A percentile compares a stretch with the other conserved stretches of the same genome.
These are phyloP conservation scores for Lithohypha guttulata DNA, from an alignment of 2,329 filamentous ascomycete genomes.

Conservation along the genomic window DNA sequence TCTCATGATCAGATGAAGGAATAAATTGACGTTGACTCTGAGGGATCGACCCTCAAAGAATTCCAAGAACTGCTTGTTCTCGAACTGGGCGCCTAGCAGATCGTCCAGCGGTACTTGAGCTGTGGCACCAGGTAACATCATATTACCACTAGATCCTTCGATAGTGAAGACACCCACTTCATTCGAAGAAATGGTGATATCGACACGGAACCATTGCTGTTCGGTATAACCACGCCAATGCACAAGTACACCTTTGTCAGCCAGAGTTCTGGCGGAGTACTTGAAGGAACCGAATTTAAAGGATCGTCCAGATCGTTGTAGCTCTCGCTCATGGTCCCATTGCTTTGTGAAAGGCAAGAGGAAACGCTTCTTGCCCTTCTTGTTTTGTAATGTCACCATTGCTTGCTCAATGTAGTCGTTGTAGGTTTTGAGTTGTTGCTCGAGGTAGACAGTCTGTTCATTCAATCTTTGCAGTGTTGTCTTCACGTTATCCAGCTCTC, in stretches of 20 bases:
- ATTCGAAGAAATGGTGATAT: slow-evolving; percentile 88
- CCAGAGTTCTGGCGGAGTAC: slow-evolving; percentile 79
- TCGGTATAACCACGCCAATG: slow-evolving; percentile 77
- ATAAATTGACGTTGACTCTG: slow-evolving; percentile 87
- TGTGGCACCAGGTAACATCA: slow-evolving; percentile 90
- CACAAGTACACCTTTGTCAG: slow-evolving; percentile 88
- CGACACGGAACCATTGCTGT: slow-evolving; percentile 80
- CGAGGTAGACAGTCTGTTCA: slow-evolving; percentile 72
- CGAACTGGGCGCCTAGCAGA: slow-evolving; percentile 89
- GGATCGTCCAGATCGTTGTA: slow-evolving; percentile 81
- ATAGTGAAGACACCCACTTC: slow-evolving; percentile 88
- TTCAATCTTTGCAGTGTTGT: slow-evolving; percentile 38
- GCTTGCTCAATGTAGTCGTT: slow-evolving; percentile 99
- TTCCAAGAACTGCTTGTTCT: slow-evolving; percentile 91
- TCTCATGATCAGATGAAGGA: slow-evolving; percentile 95
- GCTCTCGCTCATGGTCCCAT: slow-evolving; percentile 95
- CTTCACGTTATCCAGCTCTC: slow-evolving; percentile 61
- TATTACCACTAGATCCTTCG: slow-evolving; percentile 80
- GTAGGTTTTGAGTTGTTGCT: slow-evolving; percentile 92
- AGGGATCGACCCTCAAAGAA: slow-evolving; percentile 76
- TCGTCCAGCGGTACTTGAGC: slow-evolving; percentile 85
- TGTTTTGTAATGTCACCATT: slow-evolving; percentile 92
- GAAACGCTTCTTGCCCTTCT: slow-evolving; percentile 91
- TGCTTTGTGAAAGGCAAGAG: slow-evolving; percentile 95
- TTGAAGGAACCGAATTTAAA: slow-evolving; percentile 98